phyloP scores from a whole-genome alignment of 495 filamentous ascomycete species.

The Chaetomium fimeti region DNA sequence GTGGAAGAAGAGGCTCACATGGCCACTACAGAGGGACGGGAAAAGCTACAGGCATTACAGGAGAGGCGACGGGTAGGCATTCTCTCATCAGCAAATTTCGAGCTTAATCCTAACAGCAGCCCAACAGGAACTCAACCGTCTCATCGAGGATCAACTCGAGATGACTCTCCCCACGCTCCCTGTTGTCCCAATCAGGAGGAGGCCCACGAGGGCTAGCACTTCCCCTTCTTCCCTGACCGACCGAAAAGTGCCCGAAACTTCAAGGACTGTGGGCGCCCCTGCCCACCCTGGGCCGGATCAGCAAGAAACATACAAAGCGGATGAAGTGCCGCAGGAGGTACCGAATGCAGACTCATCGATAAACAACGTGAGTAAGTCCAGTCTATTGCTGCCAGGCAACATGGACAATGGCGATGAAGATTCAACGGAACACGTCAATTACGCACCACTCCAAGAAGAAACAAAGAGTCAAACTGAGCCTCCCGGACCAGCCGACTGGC shows the following conservation, averaged over 20 bases:
- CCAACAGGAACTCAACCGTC: conserved; percentile 38
- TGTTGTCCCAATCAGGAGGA: conserved; percentile 18
- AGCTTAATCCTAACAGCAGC: conserved; percentile 14
- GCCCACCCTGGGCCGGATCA: not conserved
- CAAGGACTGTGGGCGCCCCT: not conserved
- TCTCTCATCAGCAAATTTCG: not conserved
- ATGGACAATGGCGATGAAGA: not conserved
- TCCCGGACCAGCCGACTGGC: not conserved
- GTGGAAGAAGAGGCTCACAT: conserved; percentile 34
- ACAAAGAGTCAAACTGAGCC: not conserved
- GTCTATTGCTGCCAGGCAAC: not conserved
- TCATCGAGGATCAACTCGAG: conserved; percentile 39
- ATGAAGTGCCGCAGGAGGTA: not conserved
- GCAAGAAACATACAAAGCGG: not conserved
- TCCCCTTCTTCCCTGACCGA: conserved; percentile 17
- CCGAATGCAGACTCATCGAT: too few relatives aligned
- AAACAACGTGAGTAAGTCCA: not conserved
- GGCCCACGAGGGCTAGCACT: conserved; percentile 10
- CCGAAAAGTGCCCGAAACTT: not conserved
- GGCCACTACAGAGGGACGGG: conserved; percentile 28
- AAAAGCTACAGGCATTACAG: conserved; percentile 34
- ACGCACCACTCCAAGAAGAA: not conserved
- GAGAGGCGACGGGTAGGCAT: conserved; percentile 35
- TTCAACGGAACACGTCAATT: not conserved
- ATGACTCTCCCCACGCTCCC: conserved; percentile 23